Evolutionary conservation across 73 alveolate species (phyloP).

Genomic region (Paraurostyla sp.): DNA sequence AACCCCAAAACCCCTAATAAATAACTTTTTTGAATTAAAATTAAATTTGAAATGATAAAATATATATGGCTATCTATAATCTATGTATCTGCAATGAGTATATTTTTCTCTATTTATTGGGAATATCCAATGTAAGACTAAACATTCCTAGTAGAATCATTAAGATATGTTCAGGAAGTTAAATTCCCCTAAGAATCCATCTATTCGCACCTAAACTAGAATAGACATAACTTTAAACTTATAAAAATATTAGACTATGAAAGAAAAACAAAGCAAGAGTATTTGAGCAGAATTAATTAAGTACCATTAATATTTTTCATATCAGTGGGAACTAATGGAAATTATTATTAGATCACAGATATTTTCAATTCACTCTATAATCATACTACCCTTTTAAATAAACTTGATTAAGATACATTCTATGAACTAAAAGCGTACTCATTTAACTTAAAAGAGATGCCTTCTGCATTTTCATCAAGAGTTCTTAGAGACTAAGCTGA

Average conservation of each 20-base stretch:
- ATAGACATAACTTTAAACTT: not conserved
- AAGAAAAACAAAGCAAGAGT: not conserved
- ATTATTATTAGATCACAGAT: not conserved
- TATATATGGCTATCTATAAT: too few species aligned
- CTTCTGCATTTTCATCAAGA: not conserved
- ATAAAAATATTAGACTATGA: not conserved
- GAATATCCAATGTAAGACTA: not conserved
- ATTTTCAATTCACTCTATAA: not conserved
- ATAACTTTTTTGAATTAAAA: too few species aligned
- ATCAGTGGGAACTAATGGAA: conserved; percentile 1
- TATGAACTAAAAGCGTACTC: conserved; percentile 10
- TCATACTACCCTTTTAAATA: not conserved
- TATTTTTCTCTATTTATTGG: too few species aligned
- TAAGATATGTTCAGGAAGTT: not conserved
- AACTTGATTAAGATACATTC: not conserved
- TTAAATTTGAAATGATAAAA: too few species aligned
- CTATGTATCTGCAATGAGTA: too few species aligned
- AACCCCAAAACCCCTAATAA: too few species aligned
- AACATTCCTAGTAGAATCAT: not conserved
- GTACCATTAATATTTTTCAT: not conserved
- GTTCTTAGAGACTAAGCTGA: conserved; percentile 1
- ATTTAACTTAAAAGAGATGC: not conserved
- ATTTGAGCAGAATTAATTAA: not conserved
- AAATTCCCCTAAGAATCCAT: not conserved
- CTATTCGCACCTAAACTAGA: not conserved